Base-by-base conservation (phyloP, 2,329 filamentous ascomycete species). In the Dissoconium aciculare region DNA sequence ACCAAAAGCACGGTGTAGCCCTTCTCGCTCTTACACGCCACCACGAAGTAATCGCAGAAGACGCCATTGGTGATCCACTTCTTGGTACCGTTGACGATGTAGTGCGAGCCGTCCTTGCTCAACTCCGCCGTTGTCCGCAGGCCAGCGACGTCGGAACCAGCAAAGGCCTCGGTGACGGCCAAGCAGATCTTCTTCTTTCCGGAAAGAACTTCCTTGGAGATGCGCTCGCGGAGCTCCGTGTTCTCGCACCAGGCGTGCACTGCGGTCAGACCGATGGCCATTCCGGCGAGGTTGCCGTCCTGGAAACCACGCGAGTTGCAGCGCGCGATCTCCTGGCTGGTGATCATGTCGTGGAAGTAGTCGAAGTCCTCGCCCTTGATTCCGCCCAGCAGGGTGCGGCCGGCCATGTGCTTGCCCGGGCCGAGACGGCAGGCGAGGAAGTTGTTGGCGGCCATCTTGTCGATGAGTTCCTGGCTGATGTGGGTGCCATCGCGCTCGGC, bases 181-280 rank as follows among this genome's bases (percentile, higher is more conserved):
- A 92, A 63, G 50, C 78, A 87, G 51, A 89, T 82, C 65, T 85
- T 85, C 70, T 89, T 89, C 65, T 74, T 71, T 37, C 82, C 82
- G 27, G 67, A 71, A 42, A 91, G 67, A 27, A 82, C 75, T 46
- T 89, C 79, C 19, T 73, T 64, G 17, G 74, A 69, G 27, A 91
- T 65, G 31, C 64, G 65, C 43, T 74, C 66, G 57, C 74, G 75
- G 45, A 81, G 67, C 25, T 60, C 60, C 33, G 71, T 62, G 46
- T 87, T 68, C 30, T 68, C 71, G 53, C 79, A 70, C 64, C 76
- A 91, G 60, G 87, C 77, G 50, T 83, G 67, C 14, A 91, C 71
- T 8, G 80, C 81, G 1, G 82, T 81, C 40, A 91, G 59, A 23
- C 74, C 74, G 42, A 91, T 91, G 15, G 75, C 74, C 78, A 91